phyloP scores from a whole-genome alignment of 2,329 filamentous ascomycete genomes.

The Cyphellophora europaea region DNA sequence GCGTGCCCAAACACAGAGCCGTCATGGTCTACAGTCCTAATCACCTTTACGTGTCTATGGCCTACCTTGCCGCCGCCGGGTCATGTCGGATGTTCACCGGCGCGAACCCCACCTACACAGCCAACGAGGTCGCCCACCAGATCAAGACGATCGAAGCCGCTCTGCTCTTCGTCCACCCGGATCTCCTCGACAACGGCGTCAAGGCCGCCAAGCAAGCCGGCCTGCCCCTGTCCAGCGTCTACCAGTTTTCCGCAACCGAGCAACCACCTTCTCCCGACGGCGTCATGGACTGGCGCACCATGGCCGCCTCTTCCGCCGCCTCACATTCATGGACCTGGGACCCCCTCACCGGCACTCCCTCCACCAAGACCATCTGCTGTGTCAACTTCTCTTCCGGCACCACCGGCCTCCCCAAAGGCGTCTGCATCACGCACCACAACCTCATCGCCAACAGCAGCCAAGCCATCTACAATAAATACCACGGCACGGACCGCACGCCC shows the following conservation, averaged over 20 bases:
- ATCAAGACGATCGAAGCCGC: conserved; percentile 43
- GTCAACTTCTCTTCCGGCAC: conserved; percentile 46
- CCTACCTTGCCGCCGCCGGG: conserved; percentile 28
- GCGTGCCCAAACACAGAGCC: conserved; percentile 54
- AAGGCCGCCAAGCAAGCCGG: conserved; percentile 20
- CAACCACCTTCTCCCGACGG: conserved; percentile 38
- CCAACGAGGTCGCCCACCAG: conserved; percentile 43
- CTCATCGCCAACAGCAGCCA: conserved; percentile 46
- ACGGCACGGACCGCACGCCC: conserved; percentile 44
- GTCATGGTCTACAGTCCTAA: conserved; percentile 62
- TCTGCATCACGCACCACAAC: conserved; percentile 41
- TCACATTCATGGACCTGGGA: conserved; percentile 30
- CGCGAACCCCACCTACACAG: conserved; percentile 44
- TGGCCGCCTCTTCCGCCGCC: conserved; percentile 36
- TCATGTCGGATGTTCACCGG: conserved; percentile 46
- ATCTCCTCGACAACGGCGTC: conserved; percentile 33
- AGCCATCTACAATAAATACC: conserved; percentile 51
- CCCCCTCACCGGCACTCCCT: conserved; percentile 9
- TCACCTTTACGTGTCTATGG: conserved; percentile 56
- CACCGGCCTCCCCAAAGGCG: conserved; percentile 43
- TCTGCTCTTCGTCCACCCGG: conserved; percentile 40
- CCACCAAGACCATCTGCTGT: conserved; percentile 41
- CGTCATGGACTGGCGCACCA: conserved; percentile 18
- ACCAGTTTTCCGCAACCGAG: conserved; percentile 17
- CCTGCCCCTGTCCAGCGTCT: conserved; percentile 15